Conservation (phyloP, 352 stramenopile species). For the Phytophthora crassamura region DNA sequence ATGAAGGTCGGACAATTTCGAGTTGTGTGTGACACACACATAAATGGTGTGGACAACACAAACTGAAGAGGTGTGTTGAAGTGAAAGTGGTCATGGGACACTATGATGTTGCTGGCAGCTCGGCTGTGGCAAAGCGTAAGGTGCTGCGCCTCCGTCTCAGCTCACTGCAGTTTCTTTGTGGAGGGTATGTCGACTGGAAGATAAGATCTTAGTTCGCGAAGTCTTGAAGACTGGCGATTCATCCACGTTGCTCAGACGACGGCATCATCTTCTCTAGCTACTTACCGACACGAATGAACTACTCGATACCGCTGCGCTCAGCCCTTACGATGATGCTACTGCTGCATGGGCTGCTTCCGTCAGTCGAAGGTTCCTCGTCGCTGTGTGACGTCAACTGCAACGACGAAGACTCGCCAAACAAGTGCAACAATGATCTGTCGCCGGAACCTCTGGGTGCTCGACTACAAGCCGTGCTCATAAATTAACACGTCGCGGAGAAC, state of each 20-base stretch:
- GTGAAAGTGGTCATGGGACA: neutral
- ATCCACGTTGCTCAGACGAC: too few species aligned
- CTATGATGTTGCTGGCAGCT: too few species aligned
- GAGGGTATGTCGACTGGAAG: too few species aligned
- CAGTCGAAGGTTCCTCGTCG: neutral
- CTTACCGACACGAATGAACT: too few species aligned
- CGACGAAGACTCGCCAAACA: slow-evolving; percentile 21
- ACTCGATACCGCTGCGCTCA: slow-evolving; percentile 6
- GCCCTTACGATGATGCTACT: slow-evolving; percentile 18
- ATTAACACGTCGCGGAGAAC: slow-evolving; percentile 11
- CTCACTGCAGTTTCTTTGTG: too few species aligned
- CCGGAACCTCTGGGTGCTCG: slow-evolving; percentile 41
- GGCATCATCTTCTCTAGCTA: too few species aligned
- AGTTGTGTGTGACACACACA: neutral
- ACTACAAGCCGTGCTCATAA: slow-evolving; percentile 30
- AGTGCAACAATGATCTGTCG: slow-evolving; percentile 22
- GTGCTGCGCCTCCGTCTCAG: too few species aligned
- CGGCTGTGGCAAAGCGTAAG: too few species aligned
- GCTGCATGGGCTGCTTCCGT: slow-evolving; percentile 11
- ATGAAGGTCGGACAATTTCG: neutral
- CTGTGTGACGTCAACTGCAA: slow-evolving; percentile 7
- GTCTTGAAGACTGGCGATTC: too few species aligned
- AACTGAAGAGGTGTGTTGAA: neutral
- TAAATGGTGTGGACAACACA: neutral
- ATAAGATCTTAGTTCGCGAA: too few species aligned